These are phyloP conservation scores for Sclerotinia nivalis DNA, from an alignment of 2,329 filamentous ascomycete genomes.

Conservation along the genomic window DNA sequence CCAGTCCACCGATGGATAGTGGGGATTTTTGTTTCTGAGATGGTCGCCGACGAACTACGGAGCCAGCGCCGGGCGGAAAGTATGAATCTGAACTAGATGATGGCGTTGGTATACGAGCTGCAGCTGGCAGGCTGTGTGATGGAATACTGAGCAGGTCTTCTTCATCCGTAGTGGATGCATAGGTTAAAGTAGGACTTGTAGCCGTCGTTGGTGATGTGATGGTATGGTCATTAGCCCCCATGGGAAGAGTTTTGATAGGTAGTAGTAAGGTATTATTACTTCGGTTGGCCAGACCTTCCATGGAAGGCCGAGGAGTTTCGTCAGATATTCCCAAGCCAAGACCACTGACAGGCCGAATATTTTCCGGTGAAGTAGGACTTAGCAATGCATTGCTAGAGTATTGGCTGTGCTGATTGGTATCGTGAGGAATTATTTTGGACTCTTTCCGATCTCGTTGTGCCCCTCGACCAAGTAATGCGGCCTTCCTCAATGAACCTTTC, in stretches of 20 bases:
- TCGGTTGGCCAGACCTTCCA: conserved; percentile 49
- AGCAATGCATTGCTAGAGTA: conserved; percentile 29
- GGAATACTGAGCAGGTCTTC: conserved; percentile 73
- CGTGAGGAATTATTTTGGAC: conserved; percentile 43
- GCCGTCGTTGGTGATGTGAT: conserved; percentile 42
- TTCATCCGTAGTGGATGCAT: conserved; percentile 79
- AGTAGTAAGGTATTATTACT: conserved; percentile 33
- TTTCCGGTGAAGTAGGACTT: conserved; percentile 36
- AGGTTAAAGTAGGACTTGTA: conserved; percentile 57
- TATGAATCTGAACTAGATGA: conserved; percentile 66
- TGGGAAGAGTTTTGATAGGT: conserved; percentile 40
- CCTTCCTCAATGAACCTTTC: conserved; percentile 84
- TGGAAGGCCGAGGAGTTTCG: conserved; percentile 49
- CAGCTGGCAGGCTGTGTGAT: conserved; percentile 47
- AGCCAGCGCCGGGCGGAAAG: conserved; percentile 49
- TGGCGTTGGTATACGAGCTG: conserved; percentile 44
- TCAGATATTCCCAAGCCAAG: conserved; percentile 53
- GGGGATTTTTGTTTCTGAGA: conserved; percentile 55
- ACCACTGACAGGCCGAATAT: conserved; percentile 30
- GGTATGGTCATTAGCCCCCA: conserved; percentile 36
- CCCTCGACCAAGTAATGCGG: conserved; percentile 76
- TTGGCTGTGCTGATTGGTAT: conserved; percentile 37
- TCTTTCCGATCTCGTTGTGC: conserved; percentile 62
- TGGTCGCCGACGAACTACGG: conserved; percentile 40
- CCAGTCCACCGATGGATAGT: conserved; percentile 55